These are phyloP conservation scores for Scheffersomyces segobiensis DNA, from an alignment of 1,139 yeast genomes.

Conservation along the genomic window DNA sequence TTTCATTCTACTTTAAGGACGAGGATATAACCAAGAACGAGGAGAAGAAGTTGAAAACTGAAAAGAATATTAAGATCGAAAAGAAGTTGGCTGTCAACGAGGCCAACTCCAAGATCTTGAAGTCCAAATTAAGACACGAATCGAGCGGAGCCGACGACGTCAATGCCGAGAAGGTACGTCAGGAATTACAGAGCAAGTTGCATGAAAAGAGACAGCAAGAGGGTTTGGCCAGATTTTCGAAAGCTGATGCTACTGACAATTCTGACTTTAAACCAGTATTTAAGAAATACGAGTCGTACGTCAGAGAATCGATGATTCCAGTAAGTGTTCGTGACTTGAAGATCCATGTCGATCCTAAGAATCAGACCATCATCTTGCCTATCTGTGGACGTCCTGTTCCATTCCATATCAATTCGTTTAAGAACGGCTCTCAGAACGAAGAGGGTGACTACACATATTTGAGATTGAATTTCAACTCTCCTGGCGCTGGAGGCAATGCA, in stretches of 20 bases:
- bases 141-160: constrained; percentile 58
- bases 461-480: constrained; percentile 90
- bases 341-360: constrained; percentile 83
- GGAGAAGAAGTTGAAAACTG: constrained; percentile 32
- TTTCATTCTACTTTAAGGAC: constrained; percentile 84
- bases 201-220: constrained; percentile 86
- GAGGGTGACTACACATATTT: constrained; percentile 94
- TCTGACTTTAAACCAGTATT: constrained; percentile 73
- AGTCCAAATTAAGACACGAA: constrained; percentile 80
- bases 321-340: constrained; percentile 76
- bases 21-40: constrained; percentile 45
- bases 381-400: constrained; percentile 97
- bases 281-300: constrained; percentile 90
- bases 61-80: constrained; percentile 34
- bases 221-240: constrained; percentile 76
- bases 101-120: constrained; percentile 61
- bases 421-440: constrained; percentile 92
- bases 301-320: constrained; percentile 91
- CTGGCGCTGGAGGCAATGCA: constrained; percentile 77
- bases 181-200: constrained; percentile 76
- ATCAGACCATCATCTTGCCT: constrained; percentile 88
- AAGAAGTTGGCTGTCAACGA: constrained; percentile 31
- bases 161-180: constrained; percentile 78
- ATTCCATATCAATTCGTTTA: constrained; percentile 90
- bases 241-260: constrained; percentile 69